These are phyloP conservation scores for Lentinula aciculospora DNA, from an alignment of 768 basidiomycete genomes.

Conservation along the genomic window DNA sequence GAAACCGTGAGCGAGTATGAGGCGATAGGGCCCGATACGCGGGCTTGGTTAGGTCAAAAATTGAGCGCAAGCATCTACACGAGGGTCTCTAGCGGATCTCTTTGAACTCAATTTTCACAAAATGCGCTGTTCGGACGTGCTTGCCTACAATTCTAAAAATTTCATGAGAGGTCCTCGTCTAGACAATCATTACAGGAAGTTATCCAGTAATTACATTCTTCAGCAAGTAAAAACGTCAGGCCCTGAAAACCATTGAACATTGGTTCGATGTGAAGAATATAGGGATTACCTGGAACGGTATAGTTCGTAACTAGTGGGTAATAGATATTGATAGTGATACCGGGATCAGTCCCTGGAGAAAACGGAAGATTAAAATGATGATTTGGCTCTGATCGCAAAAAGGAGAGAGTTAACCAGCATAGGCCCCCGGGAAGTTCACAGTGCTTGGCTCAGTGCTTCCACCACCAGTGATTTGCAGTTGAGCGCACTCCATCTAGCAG, in stretches of 20 bases:
- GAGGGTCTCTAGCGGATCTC: no score
- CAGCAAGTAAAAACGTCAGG: neutral
- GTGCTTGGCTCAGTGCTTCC: slow-evolving; percentile 13
- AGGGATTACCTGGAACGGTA: slow-evolving; percentile 12
- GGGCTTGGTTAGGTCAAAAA: no score
- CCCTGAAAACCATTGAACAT: neutral
- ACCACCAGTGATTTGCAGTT: slow-evolving; percentile 15
- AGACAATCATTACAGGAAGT: no score
- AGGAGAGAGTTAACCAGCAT: slow-evolving; percentile 17
- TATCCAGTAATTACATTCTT: no score
- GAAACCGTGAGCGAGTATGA: no score
- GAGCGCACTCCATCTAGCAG: slow-evolving; percentile 22
- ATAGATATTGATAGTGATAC: slow-evolving; percentile 27
- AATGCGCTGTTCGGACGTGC: no score
- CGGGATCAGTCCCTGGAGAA: slow-evolving; percentile 20
- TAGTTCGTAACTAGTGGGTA: slow-evolving; percentile 14
- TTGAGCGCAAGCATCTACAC: no score
- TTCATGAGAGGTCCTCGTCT: no score
- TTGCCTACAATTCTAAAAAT: no score
- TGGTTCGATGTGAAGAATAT: no score
- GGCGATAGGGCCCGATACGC: no score
- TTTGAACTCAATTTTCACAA: no score
- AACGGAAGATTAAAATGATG: neutral
- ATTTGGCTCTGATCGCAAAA: neutral
- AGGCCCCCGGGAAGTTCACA: slow-evolving; percentile 20